Conservation (phyloP, 2,329 filamentous ascomycete genomes). For the Alternaria atra region DNA sequence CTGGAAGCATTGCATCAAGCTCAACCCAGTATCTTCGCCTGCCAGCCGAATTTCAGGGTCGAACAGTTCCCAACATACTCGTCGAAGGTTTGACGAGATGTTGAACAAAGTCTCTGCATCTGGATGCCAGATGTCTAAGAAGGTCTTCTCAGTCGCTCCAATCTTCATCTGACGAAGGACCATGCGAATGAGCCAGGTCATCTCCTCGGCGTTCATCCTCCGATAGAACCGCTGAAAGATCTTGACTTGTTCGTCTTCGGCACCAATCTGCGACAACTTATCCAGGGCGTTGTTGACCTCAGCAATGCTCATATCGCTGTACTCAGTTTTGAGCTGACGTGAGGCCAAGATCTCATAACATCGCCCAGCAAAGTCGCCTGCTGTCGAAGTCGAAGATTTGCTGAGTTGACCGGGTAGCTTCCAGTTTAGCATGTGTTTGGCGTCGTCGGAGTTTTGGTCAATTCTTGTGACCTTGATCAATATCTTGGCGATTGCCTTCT, state of each 20-base stretch:
- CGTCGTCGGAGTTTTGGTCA: slow-evolving; percentile 88
- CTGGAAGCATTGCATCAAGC: slow-evolving; percentile 94
- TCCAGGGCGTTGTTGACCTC: slow-evolving; percentile 91
- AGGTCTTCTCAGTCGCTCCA: slow-evolving; percentile 84
- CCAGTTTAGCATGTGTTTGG: slow-evolving; percentile 86
- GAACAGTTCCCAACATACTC: slow-evolving; percentile 93
- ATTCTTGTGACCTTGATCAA: slow-evolving; percentile 95
- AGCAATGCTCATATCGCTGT: slow-evolving; percentile 82
- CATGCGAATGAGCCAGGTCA: slow-evolving; percentile 95
- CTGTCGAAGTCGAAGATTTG: slow-evolving; percentile 60
- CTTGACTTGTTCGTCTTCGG: slow-evolving; percentile 83
- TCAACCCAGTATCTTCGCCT: slow-evolving; percentile 76
- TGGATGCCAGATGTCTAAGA: slow-evolving; percentile 73
- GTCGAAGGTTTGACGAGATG: slow-evolving; percentile 86
- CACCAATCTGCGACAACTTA: slow-evolving; percentile 74
- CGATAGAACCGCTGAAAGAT: slow-evolving; percentile 87
- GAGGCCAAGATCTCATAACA: slow-evolving; percentile 89
- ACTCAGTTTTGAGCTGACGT: slow-evolving; percentile 75
- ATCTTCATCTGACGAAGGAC: slow-evolving; percentile 82
- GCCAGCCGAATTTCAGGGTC: slow-evolving; percentile 77
- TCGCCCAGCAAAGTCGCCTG: slow-evolving; percentile 90
- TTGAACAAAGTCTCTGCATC: slow-evolving; percentile 72
- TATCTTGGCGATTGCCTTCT: slow-evolving; percentile 87
- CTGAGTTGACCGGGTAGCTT: slow-evolving; percentile 77
- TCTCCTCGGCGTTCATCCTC: slow-evolving; percentile 90